Conservation (phyloP, 805 yeast genomes). For the Candida ipomoeae region DNA sequence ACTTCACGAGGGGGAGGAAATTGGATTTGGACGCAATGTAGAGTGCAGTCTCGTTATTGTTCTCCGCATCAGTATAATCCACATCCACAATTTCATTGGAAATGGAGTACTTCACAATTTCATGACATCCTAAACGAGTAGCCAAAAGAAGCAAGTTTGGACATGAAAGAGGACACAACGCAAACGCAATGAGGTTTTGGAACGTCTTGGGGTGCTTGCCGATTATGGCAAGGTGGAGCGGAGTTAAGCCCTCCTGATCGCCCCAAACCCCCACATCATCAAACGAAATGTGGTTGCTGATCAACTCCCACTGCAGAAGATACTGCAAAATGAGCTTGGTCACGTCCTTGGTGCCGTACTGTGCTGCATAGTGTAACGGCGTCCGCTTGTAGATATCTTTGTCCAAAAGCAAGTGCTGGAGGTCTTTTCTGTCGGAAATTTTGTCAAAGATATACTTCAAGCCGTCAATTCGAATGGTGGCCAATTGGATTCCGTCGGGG, state of each 20-base stretch:
- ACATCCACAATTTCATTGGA: constrained; percentile 57
- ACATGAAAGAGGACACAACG: constrained; percentile 39
- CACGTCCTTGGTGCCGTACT: constrained; percentile 71
- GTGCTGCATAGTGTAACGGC: constrained; percentile 86
- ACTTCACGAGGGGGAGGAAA: constrained; percentile 47
- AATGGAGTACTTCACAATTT: constrained; percentile 51
- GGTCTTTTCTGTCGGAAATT: constrained; percentile 25
- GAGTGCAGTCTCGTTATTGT: constrained; percentile 71
- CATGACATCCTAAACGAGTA: constrained; percentile 58
- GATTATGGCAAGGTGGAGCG: constrained; percentile 75
- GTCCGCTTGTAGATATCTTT: constrained; percentile 76
- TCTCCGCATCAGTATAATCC: constrained; percentile 55
- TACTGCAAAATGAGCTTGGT: constrained; percentile 54
- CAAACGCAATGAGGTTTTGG: constrained; percentile 47
- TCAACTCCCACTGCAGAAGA: constrained; percentile 56
- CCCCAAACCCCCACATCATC: constrained; percentile 64
- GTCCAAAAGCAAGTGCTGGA: constrained; percentile 43
- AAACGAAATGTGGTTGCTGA: constrained; percentile 45
- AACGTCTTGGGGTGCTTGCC: constrained; percentile 82
- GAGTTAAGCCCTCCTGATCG: constrained; percentile 74
- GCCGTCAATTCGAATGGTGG: constrained; percentile 46
- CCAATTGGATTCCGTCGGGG: constrained; percentile 58
- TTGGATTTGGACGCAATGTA: constrained; percentile 73
- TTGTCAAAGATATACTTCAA: constrained; percentile 54
- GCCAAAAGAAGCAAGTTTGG: constrained; percentile 63